Evolutionary conservation across 305 asterid genomes (phyloP).

Genomic region (Andrographis paniculata): DNA sequence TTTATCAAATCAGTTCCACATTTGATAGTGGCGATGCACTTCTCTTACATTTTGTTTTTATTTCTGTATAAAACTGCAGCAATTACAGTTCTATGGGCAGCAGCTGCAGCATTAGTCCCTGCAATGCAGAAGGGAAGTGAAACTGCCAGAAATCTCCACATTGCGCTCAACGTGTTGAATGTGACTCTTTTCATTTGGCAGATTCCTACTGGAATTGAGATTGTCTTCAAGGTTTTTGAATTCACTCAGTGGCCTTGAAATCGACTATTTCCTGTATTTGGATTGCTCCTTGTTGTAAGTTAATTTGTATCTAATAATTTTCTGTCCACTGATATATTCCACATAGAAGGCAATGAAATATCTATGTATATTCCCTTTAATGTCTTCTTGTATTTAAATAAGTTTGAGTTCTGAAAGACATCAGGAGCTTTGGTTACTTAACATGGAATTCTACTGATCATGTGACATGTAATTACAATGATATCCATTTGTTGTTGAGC

Average conservation of each 20-base stretch:
- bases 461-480: too few species aligned
- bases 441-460: too few species aligned
- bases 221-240: constrained; percentile 65
- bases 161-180: constrained; percentile 54
- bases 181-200: constrained; percentile 70
- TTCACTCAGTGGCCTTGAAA: constrained; percentile 76
- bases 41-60: not conserved
- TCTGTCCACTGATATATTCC: too few species aligned
- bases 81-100: constrained; percentile 87
- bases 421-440: too few species aligned
- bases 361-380: too few species aligned
- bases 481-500: too few species aligned
- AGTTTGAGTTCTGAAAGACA: too few species aligned
- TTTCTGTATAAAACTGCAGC: constrained; percentile 33
- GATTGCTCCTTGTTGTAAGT: not conserved
- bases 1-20: not conserved
- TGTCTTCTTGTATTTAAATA: too few species aligned
- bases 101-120: constrained; percentile 87
- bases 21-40: not conserved
- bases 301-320: constrained; percentile 9
- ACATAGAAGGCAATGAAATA: too few species aligned
- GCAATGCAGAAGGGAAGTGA: constrained; percentile 92
- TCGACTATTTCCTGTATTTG: too few species aligned
- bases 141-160: constrained; percentile 86
- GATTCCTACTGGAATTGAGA: constrained; percentile 85